Evolutionary conservation across 2,329 filamentous ascomycete genomes (phyloP), one percentile per base, ranked within the genome.

Genomic region (Stagonosporopsis tanaceti): DNA sequence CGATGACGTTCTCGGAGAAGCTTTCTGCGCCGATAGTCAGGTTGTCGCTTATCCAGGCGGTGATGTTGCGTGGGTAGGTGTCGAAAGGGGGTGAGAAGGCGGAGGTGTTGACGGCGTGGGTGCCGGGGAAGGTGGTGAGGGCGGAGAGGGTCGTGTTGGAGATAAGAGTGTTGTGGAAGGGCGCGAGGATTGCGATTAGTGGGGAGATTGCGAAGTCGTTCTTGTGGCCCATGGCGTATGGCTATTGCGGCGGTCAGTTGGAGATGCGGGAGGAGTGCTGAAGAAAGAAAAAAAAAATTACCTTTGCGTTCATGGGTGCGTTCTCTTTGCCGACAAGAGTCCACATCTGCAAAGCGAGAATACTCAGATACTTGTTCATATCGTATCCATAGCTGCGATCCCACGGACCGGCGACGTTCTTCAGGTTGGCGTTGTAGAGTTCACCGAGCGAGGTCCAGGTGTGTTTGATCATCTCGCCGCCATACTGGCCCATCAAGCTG

Each of bases 391-490:
- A 89, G 0, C 81, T 78, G 0, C 87, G 81, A 69, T 89, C 87
- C 86, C 86, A 89, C 0, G 87, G 87, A 0, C 86, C 87, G 2
- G 86, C 86, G 45, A 88, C 79, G 59, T 88, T 89, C 61, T 80
- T 83, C 73, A 89, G 71, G 2, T 81, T 78, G 0, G 85, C 81
- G 50, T 88, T 84, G 77, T 85, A 89, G 1, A 89, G 77, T 42
- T 81, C 63, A 0, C 79, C 77, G 1, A 85, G 76, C 3, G 79
- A 77, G 4, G 79, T 74, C 86, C 85, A 88, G 0, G 82, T 86
- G 14, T 80, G 68, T 4, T 71, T 60, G 17, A 88, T 78, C 79
- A 88, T 85, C 4, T 76, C 73, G 0, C 79, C 76, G 0, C 80
- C 85, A 50, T 84, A 79, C 48, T 80, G 70, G 11, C 79, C 75